A percentile compares a stretch with the other conserved stretches of the same genome.
Evolutionary conservation across 371 early-diverging fungal genomes (phyloP).

Genomic region (Lichtheimia hyalospora): DNA sequence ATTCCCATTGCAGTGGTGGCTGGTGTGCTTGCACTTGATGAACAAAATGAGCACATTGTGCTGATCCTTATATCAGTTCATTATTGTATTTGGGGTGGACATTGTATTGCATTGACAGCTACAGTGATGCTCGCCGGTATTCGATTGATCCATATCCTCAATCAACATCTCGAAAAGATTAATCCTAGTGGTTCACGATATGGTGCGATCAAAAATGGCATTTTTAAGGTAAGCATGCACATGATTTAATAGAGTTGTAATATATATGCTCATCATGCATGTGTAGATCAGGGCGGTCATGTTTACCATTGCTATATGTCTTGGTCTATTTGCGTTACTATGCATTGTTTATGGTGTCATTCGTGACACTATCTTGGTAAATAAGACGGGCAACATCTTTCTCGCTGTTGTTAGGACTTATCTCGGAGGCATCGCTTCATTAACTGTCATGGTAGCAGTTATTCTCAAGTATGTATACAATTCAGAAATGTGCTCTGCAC

Average conservation of each 20-base stretch:
- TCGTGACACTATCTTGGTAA: conserved; percentile 19
- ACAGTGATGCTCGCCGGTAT: conserved; percentile 21
- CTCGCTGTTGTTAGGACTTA: conserved; percentile 22
- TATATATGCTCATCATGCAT: not conserved
- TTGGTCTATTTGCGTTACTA: conserved; percentile 13
- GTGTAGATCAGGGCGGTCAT: conserved; percentile 18
- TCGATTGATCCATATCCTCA: conserved; percentile 23
- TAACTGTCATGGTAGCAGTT: not conserved
- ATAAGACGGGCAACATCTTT: conserved; percentile 11
- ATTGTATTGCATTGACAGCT: conserved; percentile 13
- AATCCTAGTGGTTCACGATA: conserved; percentile 12
- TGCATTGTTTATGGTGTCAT: conserved; percentile 19
- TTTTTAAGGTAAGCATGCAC: conserved; percentile 23
- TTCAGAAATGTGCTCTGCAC: too few relatives aligned
- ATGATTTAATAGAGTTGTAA: not conserved
- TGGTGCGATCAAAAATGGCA: conserved; percentile 20
- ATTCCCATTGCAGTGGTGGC: conserved; percentile 2
- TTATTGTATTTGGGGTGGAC: conserved; percentile 26
- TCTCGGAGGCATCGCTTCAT: conserved; percentile 1
- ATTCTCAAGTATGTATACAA: not conserved
- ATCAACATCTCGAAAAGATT: conserved; percentile 18
- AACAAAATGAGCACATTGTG: conserved; percentile 9
- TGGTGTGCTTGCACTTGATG: conserved; percentile 17
- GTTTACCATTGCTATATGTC: conserved; percentile 11
- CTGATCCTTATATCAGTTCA: conserved; percentile 17